Evolutionary conservation across 2,329 filamentous ascomycete species (phyloP), one percentile per base, ranked within the genome.

Genomic region (Calonectria fujianensis): DNA sequence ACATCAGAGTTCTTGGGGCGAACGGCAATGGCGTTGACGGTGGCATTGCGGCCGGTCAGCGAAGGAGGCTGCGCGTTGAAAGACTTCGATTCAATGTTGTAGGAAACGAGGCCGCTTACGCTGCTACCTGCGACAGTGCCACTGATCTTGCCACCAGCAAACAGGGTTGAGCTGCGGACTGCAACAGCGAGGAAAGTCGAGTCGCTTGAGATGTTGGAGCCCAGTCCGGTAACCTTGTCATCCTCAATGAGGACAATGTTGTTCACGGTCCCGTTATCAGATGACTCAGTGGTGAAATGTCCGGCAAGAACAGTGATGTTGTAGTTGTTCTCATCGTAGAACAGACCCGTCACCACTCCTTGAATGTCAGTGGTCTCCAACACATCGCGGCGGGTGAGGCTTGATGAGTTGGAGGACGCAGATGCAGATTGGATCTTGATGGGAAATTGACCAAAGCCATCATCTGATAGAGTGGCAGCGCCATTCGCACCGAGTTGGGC

Each of bases 291-390:
- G 10, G 91, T 91, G 83, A 99, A 99, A 80, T 96, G 95, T 1
- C 97, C 97, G 64, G 93, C 97, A 35, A 98, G 89, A 50, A 98
- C 91, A 0, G 97, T 98, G 72, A 97, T 89, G 84, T 98, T 98
- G 76, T 91, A 90, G 73, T 87, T 88, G 76, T 92, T 91, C 20
- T 90, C 88, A 50, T 90, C 91, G 83, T 98, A 95, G 82, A 97
- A 98, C 2, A 93, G 86, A 37, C 95, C 97, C 10, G 94, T 92
- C 29, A 93, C 89, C n/a, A 98, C 93, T 37, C 95, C 95, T 3
- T 90, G 89, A 11, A 90, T 85, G n/a, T 85, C 84, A 61, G 82
- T 83, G 51, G 85, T 84, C 11, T 84, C 78, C 8, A 85, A 71
- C 2, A 85, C 82, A 57, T 88, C 88, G 9, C 91, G 89, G 77